A percentile compares a stretch with the other conserved stretches of the same genome.
Evolutionary conservation across 2,329 filamentous ascomycete species (phyloP).

Genomic region (Sarocladiaceae sp.): DNA sequence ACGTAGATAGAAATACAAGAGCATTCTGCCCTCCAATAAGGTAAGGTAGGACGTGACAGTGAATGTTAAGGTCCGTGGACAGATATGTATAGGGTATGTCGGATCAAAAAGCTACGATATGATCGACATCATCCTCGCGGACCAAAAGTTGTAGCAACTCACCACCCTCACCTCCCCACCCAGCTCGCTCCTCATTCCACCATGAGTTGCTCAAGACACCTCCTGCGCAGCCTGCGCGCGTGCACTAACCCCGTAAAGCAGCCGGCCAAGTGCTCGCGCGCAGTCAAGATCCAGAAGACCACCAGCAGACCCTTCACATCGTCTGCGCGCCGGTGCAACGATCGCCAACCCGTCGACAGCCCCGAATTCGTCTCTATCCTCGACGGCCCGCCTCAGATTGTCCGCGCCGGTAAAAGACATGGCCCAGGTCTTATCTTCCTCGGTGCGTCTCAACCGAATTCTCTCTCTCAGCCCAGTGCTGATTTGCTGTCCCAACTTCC

Average conservation of each 20-base stretch:
- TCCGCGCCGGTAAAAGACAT: constrained; percentile 67
- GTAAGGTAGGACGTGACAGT: too few relatives aligned
- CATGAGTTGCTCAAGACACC: too few relatives aligned
- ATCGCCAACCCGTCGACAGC: constrained; percentile 58
- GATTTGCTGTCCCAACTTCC: constrained; percentile 1
- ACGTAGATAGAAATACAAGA: too few relatives aligned
- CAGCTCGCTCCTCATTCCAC: too few relatives aligned
- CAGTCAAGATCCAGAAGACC: neutral
- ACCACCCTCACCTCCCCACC: too few relatives aligned
- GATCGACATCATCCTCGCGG: too few relatives aligned
- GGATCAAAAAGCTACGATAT: too few relatives aligned
- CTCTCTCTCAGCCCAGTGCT: neutral
- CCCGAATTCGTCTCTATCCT: constrained; percentile 78
- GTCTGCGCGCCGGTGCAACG: constrained; percentile 12
- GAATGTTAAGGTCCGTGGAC: too few relatives aligned
- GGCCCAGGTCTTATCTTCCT: constrained; percentile 76
- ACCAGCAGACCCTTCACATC: constrained; percentile 8
- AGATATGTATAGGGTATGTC: too few relatives aligned
- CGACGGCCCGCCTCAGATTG: constrained; percentile 75
- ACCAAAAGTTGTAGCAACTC: too few relatives aligned
- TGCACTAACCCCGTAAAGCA: constrained; percentile 11
- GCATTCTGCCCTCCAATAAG: too few relatives aligned
- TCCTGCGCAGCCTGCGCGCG: constrained; percentile 18
- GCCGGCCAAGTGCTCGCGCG: neutral
- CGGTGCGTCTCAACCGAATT: constrained; percentile 38